Percentiles rank a stretch among this genome's conserved stretches.
Conservation (phyloP, 768 basidiomycete species). For the Suillus americanus region DNA sequence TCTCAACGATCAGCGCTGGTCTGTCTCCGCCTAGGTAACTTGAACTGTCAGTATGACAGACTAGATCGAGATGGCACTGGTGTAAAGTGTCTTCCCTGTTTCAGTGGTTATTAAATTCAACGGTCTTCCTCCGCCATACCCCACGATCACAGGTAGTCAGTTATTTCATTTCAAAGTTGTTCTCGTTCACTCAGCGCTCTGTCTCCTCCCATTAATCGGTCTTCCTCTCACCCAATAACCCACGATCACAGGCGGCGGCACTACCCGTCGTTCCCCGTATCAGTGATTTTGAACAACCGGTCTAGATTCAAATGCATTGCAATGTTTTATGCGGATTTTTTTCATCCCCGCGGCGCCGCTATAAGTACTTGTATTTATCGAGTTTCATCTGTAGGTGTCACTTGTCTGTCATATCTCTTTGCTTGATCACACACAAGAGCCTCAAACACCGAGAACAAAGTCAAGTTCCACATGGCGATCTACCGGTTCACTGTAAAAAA, state of each 20-base stretch:
- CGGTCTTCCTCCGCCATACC: background rate
- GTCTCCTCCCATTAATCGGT: background rate
- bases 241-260: background rate
- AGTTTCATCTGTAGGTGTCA: background rate
- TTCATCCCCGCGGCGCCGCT: background rate
- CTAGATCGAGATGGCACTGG: background rate
- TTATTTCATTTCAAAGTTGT: background rate
- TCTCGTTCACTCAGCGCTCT: background rate
- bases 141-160: background rate
- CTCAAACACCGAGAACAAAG: background rate
- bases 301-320: background rate
- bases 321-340: background rate
- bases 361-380: background rate
- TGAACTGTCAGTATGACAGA: background rate
- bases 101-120: background rate
- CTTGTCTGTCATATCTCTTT: background rate
- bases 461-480: background rate
- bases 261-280: background rate
- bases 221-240: background rate
- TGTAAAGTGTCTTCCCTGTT: background rate
- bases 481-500: constrained; percentile 12
- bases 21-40: background rate
- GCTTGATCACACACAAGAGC: background rate
- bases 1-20: background rate
- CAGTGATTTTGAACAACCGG: background rate